Evolutionary conservation across 495 filamentous ascomycete species (phyloP).

Genomic region (Bryoglossum gracile): DNA sequence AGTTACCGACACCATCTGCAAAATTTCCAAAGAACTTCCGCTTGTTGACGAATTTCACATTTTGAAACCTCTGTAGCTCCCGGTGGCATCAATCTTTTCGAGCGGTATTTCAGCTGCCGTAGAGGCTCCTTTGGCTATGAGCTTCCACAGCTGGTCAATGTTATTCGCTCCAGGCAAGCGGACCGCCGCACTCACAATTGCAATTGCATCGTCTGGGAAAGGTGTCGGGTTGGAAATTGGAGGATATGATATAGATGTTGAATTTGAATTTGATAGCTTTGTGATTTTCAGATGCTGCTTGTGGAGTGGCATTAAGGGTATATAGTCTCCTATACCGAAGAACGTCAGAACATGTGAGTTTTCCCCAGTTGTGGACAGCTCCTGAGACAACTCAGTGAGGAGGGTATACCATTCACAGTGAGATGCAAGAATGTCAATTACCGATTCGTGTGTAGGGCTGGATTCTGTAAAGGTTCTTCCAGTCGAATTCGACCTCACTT

Average conservation of each 20-base stretch:
- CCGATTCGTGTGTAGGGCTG: neutral
- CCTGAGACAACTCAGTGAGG: neutral
- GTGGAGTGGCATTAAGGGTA: neutral
- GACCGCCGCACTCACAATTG: neutral
- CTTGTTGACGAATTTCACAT: neutral
- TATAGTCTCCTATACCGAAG: neutral
- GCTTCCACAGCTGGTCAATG: neutral
- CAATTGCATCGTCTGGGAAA: neutral
- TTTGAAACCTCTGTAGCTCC: neutral
- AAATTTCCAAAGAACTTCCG: slow-evolving; percentile 31
- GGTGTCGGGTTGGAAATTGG: too few species aligned
- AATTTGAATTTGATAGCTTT: too few species aligned
- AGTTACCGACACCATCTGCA: slow-evolving; percentile 42
- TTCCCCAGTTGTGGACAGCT: too few species aligned
- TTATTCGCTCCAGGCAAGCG: neutral
- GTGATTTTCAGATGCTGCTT: neutral
- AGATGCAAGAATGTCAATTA: neutral
- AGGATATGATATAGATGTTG: too few species aligned
- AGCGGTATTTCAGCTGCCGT: neutral
- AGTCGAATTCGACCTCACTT: neutral
- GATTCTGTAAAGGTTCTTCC: neutral
- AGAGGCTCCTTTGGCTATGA: neutral
- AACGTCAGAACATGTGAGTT: too few species aligned
- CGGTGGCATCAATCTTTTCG: neutral
- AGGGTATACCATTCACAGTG: neutral